Evolutionary conservation across 2,329 filamentous ascomycete genomes (phyloP).

Genomic region (Leptographium radiaticola): DNA sequence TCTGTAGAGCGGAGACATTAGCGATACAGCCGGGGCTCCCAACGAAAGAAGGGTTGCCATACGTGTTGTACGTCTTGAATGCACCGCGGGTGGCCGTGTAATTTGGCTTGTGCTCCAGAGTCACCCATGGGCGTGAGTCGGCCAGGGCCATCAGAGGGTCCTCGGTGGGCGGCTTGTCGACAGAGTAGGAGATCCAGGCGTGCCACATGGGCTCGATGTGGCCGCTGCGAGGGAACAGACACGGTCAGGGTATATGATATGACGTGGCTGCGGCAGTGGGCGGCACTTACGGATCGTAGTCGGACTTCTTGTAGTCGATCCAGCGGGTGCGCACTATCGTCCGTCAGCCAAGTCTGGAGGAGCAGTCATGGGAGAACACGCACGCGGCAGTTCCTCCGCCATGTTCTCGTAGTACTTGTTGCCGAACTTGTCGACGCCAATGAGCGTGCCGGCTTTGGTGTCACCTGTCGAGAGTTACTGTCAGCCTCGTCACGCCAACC

Average conservation of each 20-base stretch:
- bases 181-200: constrained; percentile 89
- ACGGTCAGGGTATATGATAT: neutral
- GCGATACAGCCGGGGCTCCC: neutral
- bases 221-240: constrained; percentile 29
- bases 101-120: constrained; percentile 57
- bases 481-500: neutral
- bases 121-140: constrained; percentile 56
- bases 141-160: constrained; percentile 55
- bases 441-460: constrained; percentile 81
- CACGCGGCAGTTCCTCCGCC: constrained; percentile 86
- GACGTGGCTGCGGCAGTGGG: neutral
- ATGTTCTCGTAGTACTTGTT: constrained; percentile 98
- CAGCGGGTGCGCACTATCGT: constrained; percentile 76
- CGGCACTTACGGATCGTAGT: constrained; percentile 57
- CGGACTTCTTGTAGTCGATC: constrained; percentile 89
- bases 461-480: constrained; percentile 48
- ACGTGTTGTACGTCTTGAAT: constrained; percentile 94
- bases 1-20: constrained; percentile 8
- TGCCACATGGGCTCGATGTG: constrained; percentile 97
- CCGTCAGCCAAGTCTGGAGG: neutral
- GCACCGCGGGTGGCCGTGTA: constrained; percentile 63
- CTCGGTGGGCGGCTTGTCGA: constrained; percentile 71
- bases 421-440: constrained; percentile 78
- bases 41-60: constrained; percentile 27
- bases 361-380: constrained; percentile 17